Percentiles rank a stretch among this genome's conserved stretches.
phyloP scores from a whole-genome alignment of 495 filamentous ascomycete genomes.

The Diplogelasinospora grovesii region DNA sequence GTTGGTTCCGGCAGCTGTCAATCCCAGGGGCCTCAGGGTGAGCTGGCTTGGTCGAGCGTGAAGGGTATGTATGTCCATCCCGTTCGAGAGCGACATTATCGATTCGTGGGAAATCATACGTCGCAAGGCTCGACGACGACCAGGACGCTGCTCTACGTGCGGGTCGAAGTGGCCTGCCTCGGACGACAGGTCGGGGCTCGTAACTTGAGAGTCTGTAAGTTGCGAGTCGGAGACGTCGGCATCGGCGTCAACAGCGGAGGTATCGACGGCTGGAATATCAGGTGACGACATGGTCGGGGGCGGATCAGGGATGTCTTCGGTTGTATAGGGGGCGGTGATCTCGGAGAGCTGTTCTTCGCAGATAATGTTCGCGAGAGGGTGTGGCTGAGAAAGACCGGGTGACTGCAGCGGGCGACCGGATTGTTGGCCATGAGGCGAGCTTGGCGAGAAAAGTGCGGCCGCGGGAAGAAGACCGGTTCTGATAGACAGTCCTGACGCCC shows the following conservation, averaged over 20 bases:
- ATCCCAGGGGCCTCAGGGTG: conserved; percentile 37
- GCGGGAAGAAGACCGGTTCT: conserved; percentile 38
- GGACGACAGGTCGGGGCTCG: conserved; percentile 1
- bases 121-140: conserved; percentile 25
- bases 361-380: conserved; percentile 9
- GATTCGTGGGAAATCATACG: conserved; percentile 47
- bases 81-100: conserved; percentile 47
- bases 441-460: conserved; percentile 15
- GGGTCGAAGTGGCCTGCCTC: conserved; percentile 16
- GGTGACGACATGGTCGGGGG: conserved; percentile 6
- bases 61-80: conserved; percentile 50
- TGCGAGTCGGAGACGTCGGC: conserved; percentile 5
- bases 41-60: conserved; percentile 46
- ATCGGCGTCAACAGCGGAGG: conserved; percentile 9
- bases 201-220: no score
- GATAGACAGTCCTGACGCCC: conserved; percentile 47
- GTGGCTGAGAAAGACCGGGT: conserved; percentile 3
- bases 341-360: background rate
- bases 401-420: background rate
- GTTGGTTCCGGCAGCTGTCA: conserved; percentile 35
- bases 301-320: conserved; percentile 16
- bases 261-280: conserved; percentile 15
- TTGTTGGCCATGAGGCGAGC: conserved; percentile 8
- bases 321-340: conserved; percentile 9
- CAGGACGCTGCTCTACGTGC: conserved; percentile 8